Base-by-base conservation (phyloP, 495 filamentous ascomycete genomes). In the Trichoderma reesei region DNA sequence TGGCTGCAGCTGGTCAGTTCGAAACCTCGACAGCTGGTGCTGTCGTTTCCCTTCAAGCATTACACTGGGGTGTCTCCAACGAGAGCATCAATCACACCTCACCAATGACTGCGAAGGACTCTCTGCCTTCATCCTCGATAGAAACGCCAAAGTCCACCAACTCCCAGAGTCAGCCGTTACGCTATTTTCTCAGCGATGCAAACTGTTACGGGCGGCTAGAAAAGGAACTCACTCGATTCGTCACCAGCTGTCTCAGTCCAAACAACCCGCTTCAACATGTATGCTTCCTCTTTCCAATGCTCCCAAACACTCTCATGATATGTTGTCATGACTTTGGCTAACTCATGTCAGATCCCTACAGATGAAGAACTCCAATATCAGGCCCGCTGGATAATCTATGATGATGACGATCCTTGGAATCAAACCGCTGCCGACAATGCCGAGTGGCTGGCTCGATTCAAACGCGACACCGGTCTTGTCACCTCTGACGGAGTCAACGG, bases 351-450 rank as follows among this genome's bases (percentile, higher is more conserved):
- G 44, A 48, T 48, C 8, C 82, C 82, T 0, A 76, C 73, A 10
- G 82, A 84, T 65, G 72, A 81, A 33, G 82, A 84, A 63, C 69
- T 84, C 31, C 76, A 81, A 59, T 74, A 81, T 64, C 82, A 84
- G 68, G 79, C 82, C 6, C 75, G 80, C n/a, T 82, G 80, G 80
- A 74, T 82, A 48, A 68, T 82, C 4, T 84, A 82, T 51, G 80
- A 83, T 61, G 79, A 82, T 80, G 83, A 65, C 75, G 86, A 59
- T 81, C 88, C 79, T 20, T 90, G 86, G 86, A 89, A 89, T 64
- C 87, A 88, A 70, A 90, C 87, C 0, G 85, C 83, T 31, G 84
- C 87, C 7, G 88, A 90, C 67, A 86, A 90, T 64, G 74, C 75
- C 5, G 71, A 80, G 1, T 88, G 86, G 84, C 75, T 90, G 8